Base-by-base conservation (phyloP, 164 flowering plant species). In the Litsea cubeba region DNA sequence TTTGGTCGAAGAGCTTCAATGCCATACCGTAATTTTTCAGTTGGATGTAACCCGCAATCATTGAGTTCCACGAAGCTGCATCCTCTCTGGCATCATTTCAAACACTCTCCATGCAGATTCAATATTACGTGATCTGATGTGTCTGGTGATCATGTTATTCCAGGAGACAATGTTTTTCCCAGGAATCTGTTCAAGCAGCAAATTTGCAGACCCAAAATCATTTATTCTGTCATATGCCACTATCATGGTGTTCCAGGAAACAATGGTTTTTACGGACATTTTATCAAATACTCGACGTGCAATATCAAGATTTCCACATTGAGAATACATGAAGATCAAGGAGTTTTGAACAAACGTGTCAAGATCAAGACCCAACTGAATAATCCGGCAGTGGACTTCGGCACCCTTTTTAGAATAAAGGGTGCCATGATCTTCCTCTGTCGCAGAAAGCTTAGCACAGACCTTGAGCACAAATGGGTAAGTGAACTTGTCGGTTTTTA, bases 181-280 rank as follows among this genome's bases (percentile, higher is more conserved):
- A 12, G 88, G 90, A 77, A 84, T 85, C 30, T 60, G 65, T 12
- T 50, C 68, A 65, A 84, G 50, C 35, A 87, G 73, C 2, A n/a
- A 65, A 78, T 83, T 79, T 10, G 86, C 86, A 0, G 81, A 76
- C 1, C 40, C 72, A n/a, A 81, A 82, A 72, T 87, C 87, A 32
- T 76, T 68, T 14, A 76, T 30, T 49, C 70, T 77, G 79, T 84
- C 81, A 75, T 85, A 85, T 1, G 82, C 90, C 5, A 81, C 78
- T 8, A 85, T 77, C 87, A 87, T 85, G 67, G 79, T 81, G 60
- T 84, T 87, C 90, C 90, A 87, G 14, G 86, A 77, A 60, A 79
- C 76, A 14, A 73, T 60, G 11, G 72, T 83, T 73, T 69, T 82
- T 23, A 73, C 79, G 23, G 82, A n/a, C 87, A 87, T 85, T 77